Evolutionary conservation across 352 stramenopile genomes (phyloP), one percentile per base, ranked within the genome.

Genomic region (Phytophthora sp.): DNA sequence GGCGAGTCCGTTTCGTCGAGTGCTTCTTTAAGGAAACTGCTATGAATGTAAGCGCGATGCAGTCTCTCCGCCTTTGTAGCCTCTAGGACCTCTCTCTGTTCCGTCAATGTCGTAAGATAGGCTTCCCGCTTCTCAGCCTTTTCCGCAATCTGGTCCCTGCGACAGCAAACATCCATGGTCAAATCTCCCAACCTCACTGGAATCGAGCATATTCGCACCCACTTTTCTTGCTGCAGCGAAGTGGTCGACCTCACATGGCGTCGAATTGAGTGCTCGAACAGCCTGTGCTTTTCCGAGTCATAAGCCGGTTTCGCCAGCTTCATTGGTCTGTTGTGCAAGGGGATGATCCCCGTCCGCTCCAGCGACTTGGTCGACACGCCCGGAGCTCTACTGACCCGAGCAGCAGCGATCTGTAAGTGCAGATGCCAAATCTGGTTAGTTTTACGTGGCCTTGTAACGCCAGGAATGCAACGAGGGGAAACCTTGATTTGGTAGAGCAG

Each of bases 401-500:
- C 59, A 12, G 80, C 75, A 7, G 74, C 66, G 46, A 86, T 86
- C 71, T 86, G 64, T 20, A 9, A 57, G 30, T 21, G 29, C 33
- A 70, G 13, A 15, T 57, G 24, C 24, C 45, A 2, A 24, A 70
- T 45, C 3, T 42, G 18, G 1, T 55, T 39, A 55, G 33, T 38
- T 42, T 20, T 36, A 2, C 7, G 2, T 35, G 42, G 4, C 3
- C 8, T 39, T 29, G n/a, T 38, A 38, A 16, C 15, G 38, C 6
- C 38, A 45, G 9, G 18, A 2, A 6, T 6, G 30, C 23, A 31
- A 21, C 11, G 29, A 33, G 29, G 7, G 16, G 7, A 4, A 24
- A 93, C 81, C 75, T 95, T 95, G 62, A 96, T 89, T 57, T 96
- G 88, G 69, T 95, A 96, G 12, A 97, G 69, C 33, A 96, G 38